Conservation (phyloP, 1,139 yeast genomes). For the Yamadazyma dendronema region DNA sequence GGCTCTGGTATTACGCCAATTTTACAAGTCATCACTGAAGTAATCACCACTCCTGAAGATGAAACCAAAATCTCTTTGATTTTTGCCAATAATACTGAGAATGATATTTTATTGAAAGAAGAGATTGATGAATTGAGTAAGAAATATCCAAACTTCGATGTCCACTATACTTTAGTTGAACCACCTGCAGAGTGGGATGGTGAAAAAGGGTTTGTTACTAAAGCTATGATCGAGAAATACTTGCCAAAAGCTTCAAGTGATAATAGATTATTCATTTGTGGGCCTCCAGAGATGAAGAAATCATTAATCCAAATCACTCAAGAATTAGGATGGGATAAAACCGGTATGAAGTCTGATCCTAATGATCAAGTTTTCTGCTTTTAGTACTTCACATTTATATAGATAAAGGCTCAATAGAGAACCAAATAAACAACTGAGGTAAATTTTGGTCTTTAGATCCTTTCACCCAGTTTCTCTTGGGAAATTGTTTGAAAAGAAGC, state of each 20-base stretch:
- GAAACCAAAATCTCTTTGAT: conserved; percentile 56
- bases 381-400: conserved; percentile 20
- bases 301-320: conserved; percentile 46
- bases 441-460: no score
- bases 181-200: conserved; percentile 53
- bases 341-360: conserved; percentile 46
- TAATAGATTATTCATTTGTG: conserved; percentile 64
- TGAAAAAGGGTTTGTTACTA: conserved; percentile 56
- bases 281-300: conserved; percentile 72
- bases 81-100: conserved; percentile 70
- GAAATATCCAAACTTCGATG: conserved; percentile 59
- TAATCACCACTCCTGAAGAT: conserved; percentile 68
- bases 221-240: conserved; percentile 51
- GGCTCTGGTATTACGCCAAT: conserved; percentile 83
- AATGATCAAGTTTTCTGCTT: conserved; percentile 73
- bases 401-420: no score
- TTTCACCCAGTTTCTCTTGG: neutral
- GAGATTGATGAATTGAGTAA: conserved; percentile 68
- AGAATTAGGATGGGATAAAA: conserved; percentile 60
- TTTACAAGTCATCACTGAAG: conserved; percentile 62
- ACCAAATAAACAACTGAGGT: neutral
- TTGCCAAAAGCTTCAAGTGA: conserved; percentile 50
- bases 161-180: conserved; percentile 36
- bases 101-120: conserved; percentile 65
- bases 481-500: no score